Percentiles rank a stretch among this genome's conserved stretches.
Conservation (phyloP, 177 flowering plant species). For the Vitis hybrid region DNA sequence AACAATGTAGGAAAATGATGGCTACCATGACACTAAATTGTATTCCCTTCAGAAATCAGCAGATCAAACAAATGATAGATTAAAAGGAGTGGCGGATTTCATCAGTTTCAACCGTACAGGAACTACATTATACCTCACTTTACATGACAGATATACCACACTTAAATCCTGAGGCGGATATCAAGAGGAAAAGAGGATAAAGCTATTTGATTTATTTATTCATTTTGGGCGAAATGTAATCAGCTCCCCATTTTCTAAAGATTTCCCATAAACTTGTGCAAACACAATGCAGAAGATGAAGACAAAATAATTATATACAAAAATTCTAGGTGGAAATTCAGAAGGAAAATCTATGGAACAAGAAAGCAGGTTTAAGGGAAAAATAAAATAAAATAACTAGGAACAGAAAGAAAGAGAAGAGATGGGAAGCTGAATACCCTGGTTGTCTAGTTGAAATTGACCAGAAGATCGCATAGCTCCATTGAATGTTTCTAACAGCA, state of each 20-base stretch:
- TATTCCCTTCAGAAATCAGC: no score
- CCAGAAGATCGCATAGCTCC: slow-evolving; percentile 98
- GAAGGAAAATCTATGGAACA: not conserved
- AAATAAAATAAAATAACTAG: not conserved
- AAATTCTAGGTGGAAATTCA: not conserved
- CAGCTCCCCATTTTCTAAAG: not conserved
- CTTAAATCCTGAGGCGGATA: no score
- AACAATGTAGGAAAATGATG: not conserved
- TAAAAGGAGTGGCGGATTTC: not conserved
- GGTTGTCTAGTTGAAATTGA: slow-evolving; percentile 60
- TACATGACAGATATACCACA: not conserved
- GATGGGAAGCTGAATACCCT: slow-evolving; percentile 47
- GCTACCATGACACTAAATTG: not conserved
- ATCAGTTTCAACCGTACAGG: slow-evolving; percentile 2
- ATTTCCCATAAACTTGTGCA: slow-evolving; percentile 2
- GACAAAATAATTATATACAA: not conserved
- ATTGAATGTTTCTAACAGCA: slow-evolving; percentile 74
- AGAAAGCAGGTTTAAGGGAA: not conserved
- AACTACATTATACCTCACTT: not conserved
- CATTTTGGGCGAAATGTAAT: no score
- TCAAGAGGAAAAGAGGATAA: no score
- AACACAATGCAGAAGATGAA: not conserved
- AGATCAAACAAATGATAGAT: not conserved
- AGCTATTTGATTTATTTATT: no score
- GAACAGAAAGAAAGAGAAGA: not conserved